These are phyloP conservation scores for Dovyalis caffra DNA, from an alignment of 345 rosid species.

Conservation along the genomic window DNA sequence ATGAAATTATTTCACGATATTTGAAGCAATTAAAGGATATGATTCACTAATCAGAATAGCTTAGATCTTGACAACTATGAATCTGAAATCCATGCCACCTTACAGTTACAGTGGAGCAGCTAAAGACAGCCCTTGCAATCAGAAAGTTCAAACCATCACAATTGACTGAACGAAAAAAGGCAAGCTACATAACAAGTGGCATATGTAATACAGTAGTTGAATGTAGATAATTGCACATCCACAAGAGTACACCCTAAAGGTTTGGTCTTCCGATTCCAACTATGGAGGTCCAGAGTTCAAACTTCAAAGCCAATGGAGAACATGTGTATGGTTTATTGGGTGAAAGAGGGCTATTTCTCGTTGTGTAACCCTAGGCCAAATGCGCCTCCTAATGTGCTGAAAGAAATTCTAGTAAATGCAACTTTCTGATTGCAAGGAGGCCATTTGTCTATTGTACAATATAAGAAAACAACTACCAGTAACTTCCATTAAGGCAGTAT, in stretches of 20 bases:
- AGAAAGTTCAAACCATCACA: background rate
- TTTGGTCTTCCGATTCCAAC: background rate
- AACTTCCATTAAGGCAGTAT: background rate
- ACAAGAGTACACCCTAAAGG: background rate
- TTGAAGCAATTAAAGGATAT: background rate
- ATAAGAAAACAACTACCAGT: background rate
- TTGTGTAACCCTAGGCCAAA: background rate
- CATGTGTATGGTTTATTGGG: background rate
- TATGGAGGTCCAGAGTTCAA: background rate
- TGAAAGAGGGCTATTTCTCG: background rate
- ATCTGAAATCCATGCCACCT: background rate
- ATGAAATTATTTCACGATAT: conserved; percentile 13
- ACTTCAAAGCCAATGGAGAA: background rate
- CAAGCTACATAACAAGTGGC: background rate
- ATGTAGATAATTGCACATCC: background rate
- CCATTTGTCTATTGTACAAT: background rate
- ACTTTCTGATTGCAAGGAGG: conserved; percentile 1
- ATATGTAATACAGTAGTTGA: conserved; percentile 5
- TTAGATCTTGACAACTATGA: background rate
- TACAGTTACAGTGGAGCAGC: conserved; percentile 4
- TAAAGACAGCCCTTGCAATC: conserved; percentile 5
- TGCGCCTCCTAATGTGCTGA: background rate
- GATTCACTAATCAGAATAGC: background rate
- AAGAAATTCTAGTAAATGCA: background rate
- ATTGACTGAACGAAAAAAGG: background rate